A percentile compares a stretch with the other conserved stretches of the same genome.
Evolutionary conservation across 1,284 basidiomycete species (phyloP).

Genomic region (Stygiomarasmius scandens): DNA sequence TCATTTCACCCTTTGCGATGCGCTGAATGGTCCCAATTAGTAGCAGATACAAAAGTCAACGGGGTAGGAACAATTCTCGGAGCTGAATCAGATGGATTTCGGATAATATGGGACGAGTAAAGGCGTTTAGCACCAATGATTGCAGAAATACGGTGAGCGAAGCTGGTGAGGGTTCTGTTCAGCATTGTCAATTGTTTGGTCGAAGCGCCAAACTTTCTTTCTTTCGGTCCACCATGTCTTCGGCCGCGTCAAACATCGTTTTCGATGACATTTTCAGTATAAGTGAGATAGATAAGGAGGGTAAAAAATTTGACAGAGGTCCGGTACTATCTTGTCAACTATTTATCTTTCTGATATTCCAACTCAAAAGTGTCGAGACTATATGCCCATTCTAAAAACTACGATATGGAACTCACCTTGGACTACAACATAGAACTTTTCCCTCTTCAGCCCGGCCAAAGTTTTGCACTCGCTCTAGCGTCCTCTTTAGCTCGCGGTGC

Average conservation of each 20-base stretch:
- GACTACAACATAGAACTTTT: constrained; percentile 93
- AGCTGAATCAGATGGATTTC: constrained; percentile 40
- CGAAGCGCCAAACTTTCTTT: background rate
- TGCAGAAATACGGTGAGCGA: background rate
- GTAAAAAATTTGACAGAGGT: constrained; percentile 98
- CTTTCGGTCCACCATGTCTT: constrained; percentile 48
- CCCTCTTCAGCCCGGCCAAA: constrained; percentile 69
- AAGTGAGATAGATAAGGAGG: constrained; percentile 85
- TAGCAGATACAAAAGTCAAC: constrained; percentile 49
- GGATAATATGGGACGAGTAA: constrained; percentile 35
- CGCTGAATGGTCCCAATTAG: constrained; percentile 36
- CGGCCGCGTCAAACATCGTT: constrained; percentile 71
- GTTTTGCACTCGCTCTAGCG: constrained; percentile 85
- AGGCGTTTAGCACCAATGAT: constrained; percentile 5
- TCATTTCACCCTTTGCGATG: constrained; percentile 36
- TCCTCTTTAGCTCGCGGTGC: constrained; percentile 76
- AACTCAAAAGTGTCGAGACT: constrained; percentile 76
- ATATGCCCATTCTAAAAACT: constrained; percentile 82
- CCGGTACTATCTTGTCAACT: constrained; percentile 20
- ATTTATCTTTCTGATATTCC: constrained; percentile 14
- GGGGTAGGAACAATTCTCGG: constrained; percentile 55
- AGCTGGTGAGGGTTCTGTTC: background rate
- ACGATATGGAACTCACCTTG: constrained; percentile 86
- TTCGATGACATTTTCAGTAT: constrained; percentile 93
- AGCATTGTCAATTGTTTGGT: background rate